These are phyloP conservation scores for Pseudogymnoascus sp. DNA, from an alignment of 2,329 filamentous ascomycete species.

Conservation along the genomic window DNA sequence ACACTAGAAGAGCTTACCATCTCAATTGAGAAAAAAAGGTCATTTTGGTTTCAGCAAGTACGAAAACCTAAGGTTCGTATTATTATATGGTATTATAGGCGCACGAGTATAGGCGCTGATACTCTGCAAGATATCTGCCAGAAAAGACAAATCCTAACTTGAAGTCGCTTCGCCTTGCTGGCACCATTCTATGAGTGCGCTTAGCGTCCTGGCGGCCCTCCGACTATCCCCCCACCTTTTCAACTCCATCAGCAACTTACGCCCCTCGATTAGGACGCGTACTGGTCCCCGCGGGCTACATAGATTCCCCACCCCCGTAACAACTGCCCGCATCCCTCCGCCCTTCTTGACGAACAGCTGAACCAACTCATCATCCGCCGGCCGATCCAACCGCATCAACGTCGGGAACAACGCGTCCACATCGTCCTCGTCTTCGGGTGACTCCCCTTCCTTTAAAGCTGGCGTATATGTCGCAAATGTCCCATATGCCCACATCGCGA, in stretches of 20 bases:
- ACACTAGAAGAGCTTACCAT: no score
- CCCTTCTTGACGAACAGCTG: constrained; percentile 47
- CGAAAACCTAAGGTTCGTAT: not conserved
- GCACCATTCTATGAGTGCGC: not conserved
- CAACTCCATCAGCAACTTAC: constrained; percentile 28
- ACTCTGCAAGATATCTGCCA: not conserved
- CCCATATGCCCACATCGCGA: constrained; percentile 39
- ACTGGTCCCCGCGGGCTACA: constrained; percentile 31
- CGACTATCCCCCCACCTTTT: constrained; percentile 17
- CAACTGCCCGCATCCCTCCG: constrained; percentile 39
- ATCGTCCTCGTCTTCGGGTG: constrained; percentile 11
- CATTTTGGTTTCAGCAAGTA: not conserved
- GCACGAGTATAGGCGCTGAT: not conserved
- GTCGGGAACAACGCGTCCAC: constrained; percentile 26
- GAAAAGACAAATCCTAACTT: not conserved
- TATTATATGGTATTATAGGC: not conserved
- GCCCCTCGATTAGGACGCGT: constrained; percentile 32
- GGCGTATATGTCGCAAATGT: not conserved
- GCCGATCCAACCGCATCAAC: constrained; percentile 46
- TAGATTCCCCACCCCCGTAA: constrained; percentile 46
- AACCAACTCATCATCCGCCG: constrained; percentile 49
- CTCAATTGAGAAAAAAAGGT: no score
- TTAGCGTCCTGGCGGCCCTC: constrained; percentile 4
- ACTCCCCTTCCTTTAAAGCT: not conserved
- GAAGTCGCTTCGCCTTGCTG: not conserved